Conservation (phyloP, 495 filamentous ascomycete genomes). For the Apiosordaria backusii region DNA sequence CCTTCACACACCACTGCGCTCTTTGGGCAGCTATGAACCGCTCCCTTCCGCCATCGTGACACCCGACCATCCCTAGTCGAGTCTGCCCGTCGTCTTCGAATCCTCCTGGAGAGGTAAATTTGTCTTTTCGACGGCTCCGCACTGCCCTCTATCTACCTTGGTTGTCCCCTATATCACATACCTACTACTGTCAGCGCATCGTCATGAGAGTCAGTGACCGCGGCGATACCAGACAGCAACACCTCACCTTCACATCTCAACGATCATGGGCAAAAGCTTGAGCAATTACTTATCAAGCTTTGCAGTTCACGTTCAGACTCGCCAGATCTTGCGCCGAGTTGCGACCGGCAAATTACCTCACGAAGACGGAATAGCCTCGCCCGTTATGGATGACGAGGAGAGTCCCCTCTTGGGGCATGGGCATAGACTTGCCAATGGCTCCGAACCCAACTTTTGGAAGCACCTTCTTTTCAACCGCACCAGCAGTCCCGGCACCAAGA, state of each 20-base stretch:
- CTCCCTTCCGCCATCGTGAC: neutral
- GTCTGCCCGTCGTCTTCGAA: neutral
- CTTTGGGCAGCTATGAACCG: neutral
- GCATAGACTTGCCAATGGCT: neutral
- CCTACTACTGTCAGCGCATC: neutral
- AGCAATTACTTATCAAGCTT: conserved; percentile 11
- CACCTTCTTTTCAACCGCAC: conserved; percentile 45
- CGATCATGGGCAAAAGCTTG: conserved; percentile 12
- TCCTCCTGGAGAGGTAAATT: neutral
- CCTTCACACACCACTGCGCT: neutral
- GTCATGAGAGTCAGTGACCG: conserved; percentile 13
- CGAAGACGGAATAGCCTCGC: conserved; percentile 5
- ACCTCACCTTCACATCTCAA: neutral
- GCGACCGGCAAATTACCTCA: conserved; percentile 10
- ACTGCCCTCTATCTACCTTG: neutral
- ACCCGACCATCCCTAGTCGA: neutral
- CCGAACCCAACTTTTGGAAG: conserved; percentile 22
- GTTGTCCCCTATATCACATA: neutral
- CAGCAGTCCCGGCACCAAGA: conserved; percentile 46
- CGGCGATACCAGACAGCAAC: neutral
- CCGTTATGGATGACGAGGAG: conserved; percentile 8
- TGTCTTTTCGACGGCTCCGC: neutral
- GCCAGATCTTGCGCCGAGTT: conserved; percentile 17
- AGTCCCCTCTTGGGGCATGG: conserved; percentile 19
- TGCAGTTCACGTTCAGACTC: conserved; percentile 21